Evolutionary conservation across 345 rosid species (phyloP).

Genomic region (Pistacia atlantica): DNA sequence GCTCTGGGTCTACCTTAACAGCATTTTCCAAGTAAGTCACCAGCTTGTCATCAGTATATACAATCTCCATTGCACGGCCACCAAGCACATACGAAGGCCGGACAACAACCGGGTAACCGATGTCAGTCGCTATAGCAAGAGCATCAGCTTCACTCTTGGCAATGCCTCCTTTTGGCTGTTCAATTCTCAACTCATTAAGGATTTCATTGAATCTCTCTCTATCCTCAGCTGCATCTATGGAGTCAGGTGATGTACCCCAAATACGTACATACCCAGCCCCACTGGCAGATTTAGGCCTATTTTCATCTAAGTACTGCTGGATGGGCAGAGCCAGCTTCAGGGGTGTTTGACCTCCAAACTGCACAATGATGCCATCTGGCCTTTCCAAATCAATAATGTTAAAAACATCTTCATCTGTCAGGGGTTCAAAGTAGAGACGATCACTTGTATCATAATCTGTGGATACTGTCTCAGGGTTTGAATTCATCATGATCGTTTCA

Average conservation of each 20-base stretch:
- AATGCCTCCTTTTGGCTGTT: constrained; percentile 97
- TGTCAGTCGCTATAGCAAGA: constrained; percentile 72
- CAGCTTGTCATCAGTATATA: constrained; percentile 77
- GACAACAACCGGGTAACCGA: constrained; percentile 94
- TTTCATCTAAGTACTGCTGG: constrained; percentile 76
- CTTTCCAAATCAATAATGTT: constrained; percentile 85
- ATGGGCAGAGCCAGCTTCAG: constrained; percentile 87
- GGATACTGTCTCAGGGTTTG: constrained; percentile 97
- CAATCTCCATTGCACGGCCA: constrained; percentile 97
- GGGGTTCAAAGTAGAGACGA: constrained; percentile 93
- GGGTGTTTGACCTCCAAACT: constrained; percentile 99
- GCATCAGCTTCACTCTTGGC: constrained; percentile 93
- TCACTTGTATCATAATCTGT: constrained; percentile 97
- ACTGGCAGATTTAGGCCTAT: constrained; percentile 63
- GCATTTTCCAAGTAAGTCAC: constrained; percentile 82
- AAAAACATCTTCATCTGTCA: constrained; percentile 88
- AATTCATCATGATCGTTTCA: constrained; percentile 98
- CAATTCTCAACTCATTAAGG: constrained; percentile 72
- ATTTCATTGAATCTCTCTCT: constrained; percentile 90
- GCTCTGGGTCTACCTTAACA: constrained; percentile 90
- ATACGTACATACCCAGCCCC: constrained; percentile 75
- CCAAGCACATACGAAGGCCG: constrained; percentile 97
- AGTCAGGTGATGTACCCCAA: constrained; percentile 98
- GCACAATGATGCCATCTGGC: constrained; percentile 96
- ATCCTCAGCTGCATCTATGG: constrained; percentile 96